Conservation (phyloP, 352 stramenopile species). For the Globisporangium perplexum region DNA sequence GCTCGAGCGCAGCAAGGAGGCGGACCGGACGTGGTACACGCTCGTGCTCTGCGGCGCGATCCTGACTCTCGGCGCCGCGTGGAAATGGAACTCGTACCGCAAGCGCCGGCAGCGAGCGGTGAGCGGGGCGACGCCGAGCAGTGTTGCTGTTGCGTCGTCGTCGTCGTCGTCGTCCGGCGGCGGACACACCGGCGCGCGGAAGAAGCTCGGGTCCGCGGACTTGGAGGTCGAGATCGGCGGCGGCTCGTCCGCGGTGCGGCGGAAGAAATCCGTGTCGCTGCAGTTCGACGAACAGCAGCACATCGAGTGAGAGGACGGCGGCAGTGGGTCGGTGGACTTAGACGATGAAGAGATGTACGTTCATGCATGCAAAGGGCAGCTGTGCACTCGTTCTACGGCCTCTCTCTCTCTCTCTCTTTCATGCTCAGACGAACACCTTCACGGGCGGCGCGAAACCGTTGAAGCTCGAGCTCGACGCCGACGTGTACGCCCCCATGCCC, state of each 20-base stretch:
- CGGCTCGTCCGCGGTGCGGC: conserved; percentile 2
- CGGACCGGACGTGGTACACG: conserved; percentile 13
- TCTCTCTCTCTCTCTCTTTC: too few species aligned
- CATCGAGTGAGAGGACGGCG: background rate
- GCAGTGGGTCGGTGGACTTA: background rate
- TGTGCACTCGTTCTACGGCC: too few species aligned
- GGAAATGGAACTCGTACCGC: conserved; percentile 12
- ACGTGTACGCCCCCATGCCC: conserved; percentile 95
- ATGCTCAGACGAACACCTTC: conserved; percentile 21
- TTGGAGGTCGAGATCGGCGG: background rate
- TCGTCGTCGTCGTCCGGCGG: too few species aligned
- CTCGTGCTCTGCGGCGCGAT: conserved; percentile 7
- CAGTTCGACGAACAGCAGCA: conserved; percentile 14
- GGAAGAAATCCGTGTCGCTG: conserved; percentile 14
- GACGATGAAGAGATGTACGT: background rate
- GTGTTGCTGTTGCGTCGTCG: too few species aligned
- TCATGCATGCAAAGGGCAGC: too few species aligned
- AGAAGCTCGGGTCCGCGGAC: conserved; percentile 4
- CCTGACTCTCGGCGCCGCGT: conserved; percentile 7
- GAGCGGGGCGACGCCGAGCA: background rate
- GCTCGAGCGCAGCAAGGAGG: background rate
- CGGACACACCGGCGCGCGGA: background rate
- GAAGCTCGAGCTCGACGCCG: conserved; percentile 86
- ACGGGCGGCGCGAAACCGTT: conserved; percentile 90
- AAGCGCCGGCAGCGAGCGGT: conserved; percentile 10